Conservation (phyloP, 768 basidiomycete genomes). For the Leccinum subgranulosum region DNA sequence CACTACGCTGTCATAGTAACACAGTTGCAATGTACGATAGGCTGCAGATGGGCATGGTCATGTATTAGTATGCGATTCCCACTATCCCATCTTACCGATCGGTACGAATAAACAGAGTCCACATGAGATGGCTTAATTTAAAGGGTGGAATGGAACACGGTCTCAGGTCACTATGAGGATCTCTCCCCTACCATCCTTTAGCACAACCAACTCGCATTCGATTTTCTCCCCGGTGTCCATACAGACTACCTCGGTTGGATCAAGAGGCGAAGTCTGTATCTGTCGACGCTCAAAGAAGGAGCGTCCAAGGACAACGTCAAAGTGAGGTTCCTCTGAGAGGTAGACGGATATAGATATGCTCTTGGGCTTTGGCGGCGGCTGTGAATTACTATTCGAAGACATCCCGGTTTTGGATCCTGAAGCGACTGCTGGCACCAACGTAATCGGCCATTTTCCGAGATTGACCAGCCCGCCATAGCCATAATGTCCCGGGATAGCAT, state of each 20-base stretch:
- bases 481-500: slow-evolving; percentile 85
- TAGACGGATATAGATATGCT: slow-evolving; percentile 62
- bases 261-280: slow-evolving; percentile 76
- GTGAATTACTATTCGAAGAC: slow-evolving; percentile 1
- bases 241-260: slow-evolving; percentile 88
- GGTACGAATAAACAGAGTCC: neutral
- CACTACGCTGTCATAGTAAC: neutral
- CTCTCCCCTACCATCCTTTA: slow-evolving; percentile 88
- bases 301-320: slow-evolving; percentile 91
- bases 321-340: slow-evolving; percentile 92
- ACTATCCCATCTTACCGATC: neutral
- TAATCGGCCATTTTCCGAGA: slow-evolving; percentile 87
- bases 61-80: neutral
- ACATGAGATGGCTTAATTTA: neutral
- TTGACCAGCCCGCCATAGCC: slow-evolving; percentile 91
- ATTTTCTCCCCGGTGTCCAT: slow-evolving; percentile 91
- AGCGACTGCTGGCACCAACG: slow-evolving; percentile 39
- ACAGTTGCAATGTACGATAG: neutral
- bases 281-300: slow-evolving; percentile 81
- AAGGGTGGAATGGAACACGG: too few species aligned
- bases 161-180: slow-evolving; percentile 77
- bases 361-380: slow-evolving; percentile 30
- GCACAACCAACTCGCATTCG: slow-evolving; percentile 86
- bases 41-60: neutral
- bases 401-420: neutral